Evolutionary conservation across 352 stramenopile species (phyloP).

Genomic region (Pythium aristosporum): DNA sequence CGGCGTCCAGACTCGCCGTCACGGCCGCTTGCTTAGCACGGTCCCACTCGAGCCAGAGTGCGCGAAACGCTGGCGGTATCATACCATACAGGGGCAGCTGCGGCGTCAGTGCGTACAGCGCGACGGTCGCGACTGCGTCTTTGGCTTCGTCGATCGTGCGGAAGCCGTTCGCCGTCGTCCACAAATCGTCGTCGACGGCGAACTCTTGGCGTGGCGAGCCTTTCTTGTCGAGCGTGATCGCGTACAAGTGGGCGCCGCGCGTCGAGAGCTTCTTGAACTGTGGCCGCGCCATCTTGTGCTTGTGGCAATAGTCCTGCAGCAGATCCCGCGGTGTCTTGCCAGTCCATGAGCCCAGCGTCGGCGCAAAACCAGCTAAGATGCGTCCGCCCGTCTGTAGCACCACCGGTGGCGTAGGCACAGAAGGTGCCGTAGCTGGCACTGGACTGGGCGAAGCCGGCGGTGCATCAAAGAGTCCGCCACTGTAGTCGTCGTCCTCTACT

Average conservation of each 20-base stretch:
- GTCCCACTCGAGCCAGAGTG: conserved; percentile 85
- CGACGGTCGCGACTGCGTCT: conserved; percentile 73
- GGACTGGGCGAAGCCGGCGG: conserved; percentile 18
- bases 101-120: conserved; percentile 86
- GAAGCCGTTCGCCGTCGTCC: conserved; percentile 46
- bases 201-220: conserved; percentile 24
- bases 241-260: conserved; percentile 44
- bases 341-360: conserved; percentile 40
- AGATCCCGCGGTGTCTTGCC: conserved; percentile 87
- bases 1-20: conserved; percentile 32
- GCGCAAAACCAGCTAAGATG: conserved; percentile 12
- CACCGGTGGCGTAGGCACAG: neutral
- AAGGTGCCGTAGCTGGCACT: neutral
- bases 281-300: conserved; percentile 78
- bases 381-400: neutral
- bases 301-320: conserved; percentile 88
- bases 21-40: conserved; percentile 39
- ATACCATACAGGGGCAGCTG: conserved; percentile 87
- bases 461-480: conserved; percentile 26
- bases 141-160: conserved; percentile 70
- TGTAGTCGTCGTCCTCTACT: conserved; percentile 20
- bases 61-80: conserved; percentile 84
- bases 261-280: conserved; percentile 59
- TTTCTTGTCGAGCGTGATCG: conserved; percentile 43
- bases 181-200: conserved; percentile 41